Percentiles rank a stretch among this genome's conserved stretches.
Evolutionary conservation across 2,329 filamentous ascomycete species (phyloP).

Genomic region (Aspergillus bombycis): DNA sequence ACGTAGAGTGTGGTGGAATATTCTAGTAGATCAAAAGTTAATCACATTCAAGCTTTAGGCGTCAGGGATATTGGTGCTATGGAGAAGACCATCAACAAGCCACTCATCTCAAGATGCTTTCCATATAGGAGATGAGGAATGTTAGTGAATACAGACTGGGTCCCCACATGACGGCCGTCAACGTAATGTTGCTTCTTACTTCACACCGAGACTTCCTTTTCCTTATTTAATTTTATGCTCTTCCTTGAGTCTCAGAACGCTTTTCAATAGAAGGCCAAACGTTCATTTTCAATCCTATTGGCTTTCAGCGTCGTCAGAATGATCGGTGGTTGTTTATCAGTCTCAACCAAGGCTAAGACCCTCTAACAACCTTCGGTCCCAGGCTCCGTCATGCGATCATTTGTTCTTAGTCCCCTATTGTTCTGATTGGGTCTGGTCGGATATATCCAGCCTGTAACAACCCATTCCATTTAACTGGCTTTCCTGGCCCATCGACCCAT

Average conservation of each 20-base stretch:
- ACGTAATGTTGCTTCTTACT: not conserved
- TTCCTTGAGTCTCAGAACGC: not conserved
- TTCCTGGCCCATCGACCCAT: not conserved
- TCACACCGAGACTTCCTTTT: not conserved
- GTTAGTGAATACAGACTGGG: too few relatives aligned
- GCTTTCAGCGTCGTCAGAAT: not conserved
- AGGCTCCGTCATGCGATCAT: not conserved
- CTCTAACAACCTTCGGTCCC: not conserved
- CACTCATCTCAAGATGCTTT: too few relatives aligned
- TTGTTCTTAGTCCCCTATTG: not conserved
- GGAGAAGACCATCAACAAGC: too few relatives aligned
- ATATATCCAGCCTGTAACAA: not conserved
- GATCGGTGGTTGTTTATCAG: not conserved
- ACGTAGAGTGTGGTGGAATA: too few relatives aligned
- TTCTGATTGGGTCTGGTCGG: slow-evolving; percentile 24
- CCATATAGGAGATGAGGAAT: too few relatives aligned
- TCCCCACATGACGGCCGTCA: not conserved
- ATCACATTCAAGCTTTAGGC: too few relatives aligned
- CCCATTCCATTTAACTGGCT: not conserved
- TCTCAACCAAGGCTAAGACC: not conserved
- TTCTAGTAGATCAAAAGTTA: too few relatives aligned
- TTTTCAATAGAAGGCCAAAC: too few relatives aligned
- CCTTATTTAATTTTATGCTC: not conserved
- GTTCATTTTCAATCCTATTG: not conserved
- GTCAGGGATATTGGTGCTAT: too few relatives aligned